Evolutionary conservation across 2,329 filamentous ascomycete species (phyloP).

Genomic region (Botrytis hyacinthi): DNA sequence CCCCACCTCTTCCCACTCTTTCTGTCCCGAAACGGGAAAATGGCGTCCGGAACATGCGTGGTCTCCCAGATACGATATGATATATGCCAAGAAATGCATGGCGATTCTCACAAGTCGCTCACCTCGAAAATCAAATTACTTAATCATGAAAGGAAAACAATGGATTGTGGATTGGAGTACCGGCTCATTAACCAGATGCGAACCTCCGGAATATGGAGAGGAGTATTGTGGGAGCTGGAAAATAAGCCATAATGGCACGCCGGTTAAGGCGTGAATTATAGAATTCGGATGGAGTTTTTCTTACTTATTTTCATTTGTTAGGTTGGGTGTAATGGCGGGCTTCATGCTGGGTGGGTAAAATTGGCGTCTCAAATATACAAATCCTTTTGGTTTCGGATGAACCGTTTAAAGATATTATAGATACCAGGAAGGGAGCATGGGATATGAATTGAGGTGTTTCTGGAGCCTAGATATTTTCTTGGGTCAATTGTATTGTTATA

Average conservation of each 20-base stretch:
- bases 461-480: background rate
- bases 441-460: slow-evolving; percentile 4
- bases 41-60: slow-evolving; percentile 56
- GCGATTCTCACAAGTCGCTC: slow-evolving; percentile 56
- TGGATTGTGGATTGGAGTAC: slow-evolving; percentile 61
- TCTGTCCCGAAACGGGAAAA: slow-evolving; percentile 45
- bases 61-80: slow-evolving; percentile 55
- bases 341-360: background rate
- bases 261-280: slow-evolving; percentile 1
- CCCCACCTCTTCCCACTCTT: slow-evolving; percentile 23
- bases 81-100: slow-evolving; percentile 60
- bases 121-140: slow-evolving; percentile 57
- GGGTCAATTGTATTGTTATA: background rate
- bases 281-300: slow-evolving; percentile 4
- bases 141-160: slow-evolving; percentile 55
- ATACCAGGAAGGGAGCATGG: slow-evolving; percentile 10
- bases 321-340: background rate
- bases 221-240: slow-evolving; percentile 19
- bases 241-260: slow-evolving; percentile 7
- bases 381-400: background rate
- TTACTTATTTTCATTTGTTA: background rate
- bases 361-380: slow-evolving; percentile 1
- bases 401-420: background rate
- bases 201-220: slow-evolving; percentile 55
- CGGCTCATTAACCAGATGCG: slow-evolving; percentile 52